Evolutionary conservation across 257 asterid genomes (phyloP), one percentile per base, ranked within the genome.

Genomic region (Przewalskia tangutica): DNA sequence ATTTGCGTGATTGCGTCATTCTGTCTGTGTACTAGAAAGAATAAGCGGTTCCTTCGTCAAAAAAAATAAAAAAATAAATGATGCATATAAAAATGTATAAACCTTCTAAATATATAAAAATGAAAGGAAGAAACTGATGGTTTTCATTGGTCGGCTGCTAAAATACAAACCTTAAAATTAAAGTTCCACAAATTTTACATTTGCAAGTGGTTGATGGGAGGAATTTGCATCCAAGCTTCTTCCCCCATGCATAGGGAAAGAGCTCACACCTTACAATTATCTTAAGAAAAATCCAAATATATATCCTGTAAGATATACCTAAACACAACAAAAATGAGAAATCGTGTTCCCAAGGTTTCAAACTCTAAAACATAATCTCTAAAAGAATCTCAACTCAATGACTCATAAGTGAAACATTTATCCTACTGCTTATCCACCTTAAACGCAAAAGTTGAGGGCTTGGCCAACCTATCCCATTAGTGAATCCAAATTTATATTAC

Each of bases 231-330:
- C 20, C 17, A 10, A 23, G 42, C 54, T 77, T 77, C 63, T 77
- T 42, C 46, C 82, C 82, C 82, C 60, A 18, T 63, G 56, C 42
- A 79, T 2, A 79, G 73, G 82, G 82, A 79, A 77, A 79, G 56
- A 7, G n/a, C 46, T 46, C 3, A 2, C 18, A 42, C 82, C 82
- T 79, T 63, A 40, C 70, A 42, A 42, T 73, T 73, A 73, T 71
- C n/a, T 48, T 23, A 23, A 46, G 23, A 73, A 73, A 73, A 48
- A 48, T 73, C 79, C 62, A 73, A 73, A 42, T 48, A 48, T 65
- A 36, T 34, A 18, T 13, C 13, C 10, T 2, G 46, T 71, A 12
- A 71, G 40, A 23, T 20, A 23, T 13, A 13, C 44, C 34, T 36
- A 6, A 34, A 36, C 13, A 3, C 75, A 46, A 46, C 58, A 48